Evolutionary conservation across 1,139 yeast species (phyloP), one percentile per base, ranked within the genome.

Genomic region (Pneumocystis oryctolagi): DNA sequence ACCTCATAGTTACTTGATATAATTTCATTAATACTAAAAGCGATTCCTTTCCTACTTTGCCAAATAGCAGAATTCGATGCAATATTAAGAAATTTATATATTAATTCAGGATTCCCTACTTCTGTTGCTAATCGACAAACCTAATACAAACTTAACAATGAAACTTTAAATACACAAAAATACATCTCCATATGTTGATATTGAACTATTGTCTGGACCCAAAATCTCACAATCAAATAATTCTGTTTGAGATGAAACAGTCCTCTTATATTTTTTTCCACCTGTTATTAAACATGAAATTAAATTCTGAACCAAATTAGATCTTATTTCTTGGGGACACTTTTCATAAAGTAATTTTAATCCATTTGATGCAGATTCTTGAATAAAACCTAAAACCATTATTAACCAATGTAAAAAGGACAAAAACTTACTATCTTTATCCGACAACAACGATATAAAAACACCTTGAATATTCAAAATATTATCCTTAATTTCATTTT

Each of bases 11-110:
- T 79, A 69, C 87, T 88, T 1, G 95, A 85, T 71, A 92, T 76
- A 62, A 92, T 85, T 0, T 89, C 84, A 16, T 96, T 94, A 47
- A 92, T 77, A 0, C 97, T 97, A 75, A 88, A 90, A 0, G 97
- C 97, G 71, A 90, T 84, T 62, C 97, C 97, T 68, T 87, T 87
- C 71, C 96, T 79, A 0, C 97, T 87, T 0, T 95, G 83, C 97
- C 98, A 92, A 47, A 90, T 76, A 0, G 95, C 84, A 0, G 96
- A 87, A 63, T 85, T 85, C 66, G 88, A 86, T 0, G 97, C 96
- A 64, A 92, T 76, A 0, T 96, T 84, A 96, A 92, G 89, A 71
- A 92, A 92, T 70, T 89, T 88, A 73, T 92, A 92, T 5, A 92
- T 96, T 68, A 92, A 79, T 70, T 95, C 82, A 28, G 97, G 96